Conservation (phyloP, 768 basidiomycete genomes). For the Lactifluus pinguis region DNA sequence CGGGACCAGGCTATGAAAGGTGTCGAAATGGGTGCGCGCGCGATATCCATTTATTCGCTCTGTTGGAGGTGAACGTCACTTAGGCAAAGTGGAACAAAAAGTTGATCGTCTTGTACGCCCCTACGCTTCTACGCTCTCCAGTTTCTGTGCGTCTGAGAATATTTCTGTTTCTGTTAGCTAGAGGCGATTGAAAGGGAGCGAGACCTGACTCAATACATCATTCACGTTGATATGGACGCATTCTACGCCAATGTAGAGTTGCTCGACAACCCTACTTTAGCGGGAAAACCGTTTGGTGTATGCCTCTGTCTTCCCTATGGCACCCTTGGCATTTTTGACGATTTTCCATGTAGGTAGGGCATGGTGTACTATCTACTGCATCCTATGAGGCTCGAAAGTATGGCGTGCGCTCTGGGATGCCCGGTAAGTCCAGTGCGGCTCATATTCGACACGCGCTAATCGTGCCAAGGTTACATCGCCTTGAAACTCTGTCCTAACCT, state of each 20-base stretch:
- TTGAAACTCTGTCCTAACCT: constrained; percentile 90
- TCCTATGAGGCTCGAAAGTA: constrained; percentile 88
- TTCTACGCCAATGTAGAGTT: constrained; percentile 82
- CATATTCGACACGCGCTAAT: neutral
- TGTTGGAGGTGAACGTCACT: neutral
- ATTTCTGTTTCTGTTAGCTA: constrained; percentile 34
- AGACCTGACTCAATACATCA: constrained; percentile 76
- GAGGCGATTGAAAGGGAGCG: constrained; percentile 62
- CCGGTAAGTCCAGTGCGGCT: constrained; percentile 39
- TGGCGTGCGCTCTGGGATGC: constrained; percentile 92
- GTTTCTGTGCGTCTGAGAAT: neutral
- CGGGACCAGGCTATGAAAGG: constrained; percentile 49
- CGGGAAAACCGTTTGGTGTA: constrained; percentile 70
- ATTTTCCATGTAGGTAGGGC: constrained; percentile 45
- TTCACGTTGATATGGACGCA: constrained; percentile 95
- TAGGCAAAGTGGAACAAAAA: constrained; percentile 51
- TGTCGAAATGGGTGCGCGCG: constrained; percentile 41
- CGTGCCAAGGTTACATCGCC: constrained; percentile 68
- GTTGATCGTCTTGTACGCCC: constrained; percentile 62
- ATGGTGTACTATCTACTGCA: constrained; percentile 80
- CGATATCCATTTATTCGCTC: constrained; percentile 19
- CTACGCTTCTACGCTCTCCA: neutral
- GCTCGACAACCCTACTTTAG: constrained; percentile 51
- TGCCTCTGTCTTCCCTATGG: constrained; percentile 10
- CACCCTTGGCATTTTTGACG: constrained; percentile 17